phyloP scores from a whole-genome alignment of 305 asterid genomes.

The Solanum hybrid region DNA sequence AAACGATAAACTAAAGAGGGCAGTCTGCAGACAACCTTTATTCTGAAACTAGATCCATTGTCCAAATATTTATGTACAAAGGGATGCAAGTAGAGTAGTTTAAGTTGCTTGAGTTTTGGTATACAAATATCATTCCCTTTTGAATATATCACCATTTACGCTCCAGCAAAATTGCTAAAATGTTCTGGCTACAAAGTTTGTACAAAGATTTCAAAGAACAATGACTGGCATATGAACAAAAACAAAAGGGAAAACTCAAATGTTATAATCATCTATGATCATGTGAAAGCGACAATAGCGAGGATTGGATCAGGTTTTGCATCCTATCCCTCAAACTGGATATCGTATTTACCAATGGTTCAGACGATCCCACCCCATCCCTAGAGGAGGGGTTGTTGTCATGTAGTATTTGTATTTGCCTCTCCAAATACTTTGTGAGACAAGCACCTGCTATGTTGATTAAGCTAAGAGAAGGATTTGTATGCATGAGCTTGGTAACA shows the following conservation, averaged over 20 bases:
- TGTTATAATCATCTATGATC: conserved; percentile 28
- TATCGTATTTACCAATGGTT: conserved; percentile 33
- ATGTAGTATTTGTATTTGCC: conserved; percentile 25
- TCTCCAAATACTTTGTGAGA: conserved; percentile 50
- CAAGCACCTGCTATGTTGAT: conserved; percentile 61
- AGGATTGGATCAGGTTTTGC: conserved; percentile 37
- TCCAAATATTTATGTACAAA: neutral
- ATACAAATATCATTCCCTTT: neutral
- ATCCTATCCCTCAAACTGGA: conserved; percentile 36
- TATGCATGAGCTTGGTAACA: conserved; percentile 58
- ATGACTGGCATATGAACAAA: neutral
- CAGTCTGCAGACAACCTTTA: neutral
- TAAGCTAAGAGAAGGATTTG: conserved; percentile 55
- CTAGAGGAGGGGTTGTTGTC: conserved; percentile 11
- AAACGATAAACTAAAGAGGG: neutral
- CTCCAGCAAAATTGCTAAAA: neutral
- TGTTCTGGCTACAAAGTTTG: neutral
- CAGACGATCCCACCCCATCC: conserved; percentile 23
- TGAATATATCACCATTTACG: neutral
- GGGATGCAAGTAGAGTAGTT: neutral
- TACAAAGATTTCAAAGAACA: neutral
- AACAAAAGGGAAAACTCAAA: neutral
- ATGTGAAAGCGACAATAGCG: conserved; percentile 36
- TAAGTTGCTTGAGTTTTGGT: neutral
- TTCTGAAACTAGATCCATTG: neutral